Conservation (phyloP, 768 basidiomycete species). For the Suillus subaureus region DNA sequence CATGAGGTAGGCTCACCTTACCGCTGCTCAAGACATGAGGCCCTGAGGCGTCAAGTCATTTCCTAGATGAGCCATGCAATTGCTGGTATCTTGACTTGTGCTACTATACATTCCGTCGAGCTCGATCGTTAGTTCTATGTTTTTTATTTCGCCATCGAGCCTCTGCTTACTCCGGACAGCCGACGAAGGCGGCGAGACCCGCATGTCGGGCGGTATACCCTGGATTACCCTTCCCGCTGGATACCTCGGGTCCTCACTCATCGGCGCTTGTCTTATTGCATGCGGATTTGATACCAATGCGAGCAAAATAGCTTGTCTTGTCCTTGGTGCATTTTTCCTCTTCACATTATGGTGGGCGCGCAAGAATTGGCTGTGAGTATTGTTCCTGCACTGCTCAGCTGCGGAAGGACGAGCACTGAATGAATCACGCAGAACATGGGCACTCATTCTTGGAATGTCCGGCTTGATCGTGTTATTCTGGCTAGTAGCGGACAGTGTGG, state of each 20-base stretch:
- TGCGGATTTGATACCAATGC: slow-evolving; percentile 90
- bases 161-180: slow-evolving; percentile 43
- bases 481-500: slow-evolving; percentile 76
- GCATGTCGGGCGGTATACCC: slow-evolving; percentile 83
- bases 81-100: slow-evolving; percentile 79
- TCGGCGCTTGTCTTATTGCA: slow-evolving; percentile 84
- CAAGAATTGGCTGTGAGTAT: slow-evolving; percentile 66
- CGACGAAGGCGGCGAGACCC: slow-evolving; percentile 86
- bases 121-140: slow-evolving; percentile 69
- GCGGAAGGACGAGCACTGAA: neutral
- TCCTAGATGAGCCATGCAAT: slow-evolving; percentile 85
- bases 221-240: slow-evolving; percentile 86
- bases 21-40: slow-evolving; percentile 2
- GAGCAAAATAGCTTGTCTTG: slow-evolving; percentile 79
- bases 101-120: slow-evolving; percentile 82
- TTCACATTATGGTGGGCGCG: slow-evolving; percentile 90
- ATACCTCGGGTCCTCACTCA: slow-evolving; percentile 82
- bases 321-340: slow-evolving; percentile 83
- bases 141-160: neutral
- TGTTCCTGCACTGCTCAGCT: neutral
- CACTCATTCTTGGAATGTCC: slow-evolving; percentile 75
- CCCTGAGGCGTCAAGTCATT: slow-evolving; percentile 6
- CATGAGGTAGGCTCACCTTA: slow-evolving; percentile 62
- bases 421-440: slow-evolving; percentile 61
- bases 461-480: slow-evolving; percentile 82